Percentiles rank a stretch among this genome's conserved stretches.
phyloP scores from a whole-genome alignment of 2,329 filamentous ascomycete genomes.

The Fusarium sp. region DNA sequence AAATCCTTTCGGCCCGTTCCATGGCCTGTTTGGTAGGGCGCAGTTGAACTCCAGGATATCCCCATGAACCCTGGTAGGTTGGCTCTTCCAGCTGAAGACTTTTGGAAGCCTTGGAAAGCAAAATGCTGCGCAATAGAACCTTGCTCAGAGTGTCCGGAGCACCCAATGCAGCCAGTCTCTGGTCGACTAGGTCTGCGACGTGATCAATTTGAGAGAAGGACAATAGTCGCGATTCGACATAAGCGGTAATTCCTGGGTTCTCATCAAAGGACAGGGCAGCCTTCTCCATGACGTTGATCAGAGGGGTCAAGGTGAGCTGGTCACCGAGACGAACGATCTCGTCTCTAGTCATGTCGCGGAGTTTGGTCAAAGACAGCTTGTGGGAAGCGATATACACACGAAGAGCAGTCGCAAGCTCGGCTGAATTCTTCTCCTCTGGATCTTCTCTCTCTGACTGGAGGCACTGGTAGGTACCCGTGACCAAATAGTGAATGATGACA shows the following conservation, averaged over 20 bases:
- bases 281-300: not conserved
- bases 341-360: not conserved
- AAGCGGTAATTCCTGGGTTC: not conserved
- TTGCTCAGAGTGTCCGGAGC: not conserved
- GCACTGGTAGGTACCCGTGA: not conserved
- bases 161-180: not conserved
- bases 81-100: not conserved
- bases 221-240: not conserved
- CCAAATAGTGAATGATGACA: slow-evolving; percentile 15
- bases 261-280: not conserved
- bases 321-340: not conserved
- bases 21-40: not conserved
- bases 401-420: not conserved
- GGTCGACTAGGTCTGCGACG: not conserved
- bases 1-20: not conserved
- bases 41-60: not conserved
- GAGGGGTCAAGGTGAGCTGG: not conserved
- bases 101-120: not conserved
- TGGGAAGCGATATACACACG: not conserved
- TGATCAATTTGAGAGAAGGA: not conserved
- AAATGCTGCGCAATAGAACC: not conserved
- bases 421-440: not conserved
- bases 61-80: not conserved
- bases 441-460: not conserved
- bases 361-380: not conserved